Conservation (phyloP, 78 protist species). For the Dictyostelium intermedium region DNA sequence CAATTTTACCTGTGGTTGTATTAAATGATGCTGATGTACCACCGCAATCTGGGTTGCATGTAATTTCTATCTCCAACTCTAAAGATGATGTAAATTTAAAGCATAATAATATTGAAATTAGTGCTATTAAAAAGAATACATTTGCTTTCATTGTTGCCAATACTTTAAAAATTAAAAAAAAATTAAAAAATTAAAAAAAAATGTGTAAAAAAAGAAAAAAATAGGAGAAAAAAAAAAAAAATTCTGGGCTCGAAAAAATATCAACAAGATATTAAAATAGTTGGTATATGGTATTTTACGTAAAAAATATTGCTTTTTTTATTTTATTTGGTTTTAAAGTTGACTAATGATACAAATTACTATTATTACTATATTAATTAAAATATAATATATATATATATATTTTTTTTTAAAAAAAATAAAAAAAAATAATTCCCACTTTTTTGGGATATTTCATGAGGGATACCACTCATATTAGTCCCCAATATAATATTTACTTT, state of each 20-base stretch:
- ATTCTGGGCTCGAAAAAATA: neutral
- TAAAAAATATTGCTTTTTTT: neutral
- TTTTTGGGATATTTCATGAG: too few relatives aligned
- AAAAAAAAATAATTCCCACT: neutral
- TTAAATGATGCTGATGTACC: neutral
- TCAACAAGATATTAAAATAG: too few relatives aligned
- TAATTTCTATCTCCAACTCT: neutral
- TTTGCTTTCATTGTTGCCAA: neutral
- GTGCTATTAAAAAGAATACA: neutral
- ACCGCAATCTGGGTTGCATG: neutral
- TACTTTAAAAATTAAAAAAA: too few relatives aligned
- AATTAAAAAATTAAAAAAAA: neutral
- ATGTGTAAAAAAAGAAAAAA: neutral
- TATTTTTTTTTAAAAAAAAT: too few relatives aligned
- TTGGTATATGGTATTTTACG: too few relatives aligned
- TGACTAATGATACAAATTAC: neutral
- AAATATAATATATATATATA: neutral
- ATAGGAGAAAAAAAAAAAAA: neutral
- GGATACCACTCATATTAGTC: neutral
- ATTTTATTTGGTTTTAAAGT: neutral
- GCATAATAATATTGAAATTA: neutral
- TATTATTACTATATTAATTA: neutral
- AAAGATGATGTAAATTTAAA: neutral
- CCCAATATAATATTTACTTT: neutral
- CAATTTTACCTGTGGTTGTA: neutral